A percentile compares a stretch with the other conserved stretches of the same genome.
Conservation (phyloP, 139 green algal genomes). For the Bryopsis sp. region DNA sequence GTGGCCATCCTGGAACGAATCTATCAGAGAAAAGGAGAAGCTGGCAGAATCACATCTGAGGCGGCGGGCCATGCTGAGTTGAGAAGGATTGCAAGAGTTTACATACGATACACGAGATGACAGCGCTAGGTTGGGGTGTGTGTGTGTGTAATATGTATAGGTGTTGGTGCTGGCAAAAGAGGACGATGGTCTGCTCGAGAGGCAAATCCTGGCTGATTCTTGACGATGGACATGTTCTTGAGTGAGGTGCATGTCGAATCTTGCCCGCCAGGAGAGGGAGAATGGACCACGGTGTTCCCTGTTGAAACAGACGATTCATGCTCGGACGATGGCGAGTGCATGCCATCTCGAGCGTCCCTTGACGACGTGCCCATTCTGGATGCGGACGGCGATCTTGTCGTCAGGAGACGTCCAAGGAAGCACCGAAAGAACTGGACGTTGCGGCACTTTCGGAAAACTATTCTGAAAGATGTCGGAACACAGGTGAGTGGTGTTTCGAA, state of each 20-base stretch:
- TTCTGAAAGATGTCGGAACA: neutral
- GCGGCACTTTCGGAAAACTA: neutral
- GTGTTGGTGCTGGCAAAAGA: no score
- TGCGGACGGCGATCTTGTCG: constrained; percentile 1
- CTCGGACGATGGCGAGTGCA: no score
- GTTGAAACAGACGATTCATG: no score
- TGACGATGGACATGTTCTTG: neutral
- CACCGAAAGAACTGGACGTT: neutral
- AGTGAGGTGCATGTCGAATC: neutral
- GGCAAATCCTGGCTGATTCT: neutral
- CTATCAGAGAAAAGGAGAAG: neutral
- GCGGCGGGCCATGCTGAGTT: neutral
- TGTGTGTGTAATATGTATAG: neutral
- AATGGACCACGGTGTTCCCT: neutral
- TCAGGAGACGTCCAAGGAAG: no score
- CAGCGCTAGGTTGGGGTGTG: neutral
- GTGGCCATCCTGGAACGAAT: neutral
- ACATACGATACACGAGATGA: neutral
- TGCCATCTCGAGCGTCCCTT: no score
- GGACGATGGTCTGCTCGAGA: neutral
- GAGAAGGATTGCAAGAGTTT: neutral
- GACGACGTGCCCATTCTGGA: no score
- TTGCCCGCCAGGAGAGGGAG: neutral
- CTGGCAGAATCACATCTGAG: neutral
- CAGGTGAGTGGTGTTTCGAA: neutral